Percentiles rank a stretch among this genome's conserved stretches.
phyloP scores from a whole-genome alignment of 441 rosid species.

The Eugenia klotzschiana region DNA sequence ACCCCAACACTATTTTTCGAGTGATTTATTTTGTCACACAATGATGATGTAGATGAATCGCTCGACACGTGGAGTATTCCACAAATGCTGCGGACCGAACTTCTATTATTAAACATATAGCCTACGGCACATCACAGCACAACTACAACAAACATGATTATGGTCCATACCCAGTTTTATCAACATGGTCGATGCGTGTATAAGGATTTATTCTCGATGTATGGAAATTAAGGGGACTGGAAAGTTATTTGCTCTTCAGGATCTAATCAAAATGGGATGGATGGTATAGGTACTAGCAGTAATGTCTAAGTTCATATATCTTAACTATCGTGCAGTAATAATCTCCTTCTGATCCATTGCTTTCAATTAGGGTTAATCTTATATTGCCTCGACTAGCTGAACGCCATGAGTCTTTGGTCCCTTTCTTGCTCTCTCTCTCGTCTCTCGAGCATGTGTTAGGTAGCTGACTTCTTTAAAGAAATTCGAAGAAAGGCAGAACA shows the following conservation, averaged over 20 bases:
- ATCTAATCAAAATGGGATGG: background rate
- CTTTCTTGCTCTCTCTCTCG: background rate
- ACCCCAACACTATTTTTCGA: background rate
- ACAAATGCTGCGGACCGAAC: background rate
- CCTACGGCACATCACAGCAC: background rate
- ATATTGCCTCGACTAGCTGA: background rate
- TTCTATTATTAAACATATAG: background rate
- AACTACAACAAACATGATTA: background rate
- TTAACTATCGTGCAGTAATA: background rate
- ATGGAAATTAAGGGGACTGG: background rate
- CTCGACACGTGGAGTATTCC: background rate
- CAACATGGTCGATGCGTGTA: background rate
- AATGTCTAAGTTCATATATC: background rate
- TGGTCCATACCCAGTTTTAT: background rate
- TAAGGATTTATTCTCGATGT: background rate
- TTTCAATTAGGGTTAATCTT: background rate
- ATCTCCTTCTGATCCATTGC: background rate
- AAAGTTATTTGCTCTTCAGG: background rate
- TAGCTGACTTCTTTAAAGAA: background rate
- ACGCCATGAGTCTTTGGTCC: background rate
- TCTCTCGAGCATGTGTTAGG: background rate
- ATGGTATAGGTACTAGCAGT: background rate
- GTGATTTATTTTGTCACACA: background rate
- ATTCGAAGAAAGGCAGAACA: background rate
- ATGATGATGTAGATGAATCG: too few species aligned